These are phyloP conservation scores for Cladobotryum protrusum DNA, from an alignment of 2,329 filamentous ascomycete genomes.

Conservation along the genomic window DNA sequence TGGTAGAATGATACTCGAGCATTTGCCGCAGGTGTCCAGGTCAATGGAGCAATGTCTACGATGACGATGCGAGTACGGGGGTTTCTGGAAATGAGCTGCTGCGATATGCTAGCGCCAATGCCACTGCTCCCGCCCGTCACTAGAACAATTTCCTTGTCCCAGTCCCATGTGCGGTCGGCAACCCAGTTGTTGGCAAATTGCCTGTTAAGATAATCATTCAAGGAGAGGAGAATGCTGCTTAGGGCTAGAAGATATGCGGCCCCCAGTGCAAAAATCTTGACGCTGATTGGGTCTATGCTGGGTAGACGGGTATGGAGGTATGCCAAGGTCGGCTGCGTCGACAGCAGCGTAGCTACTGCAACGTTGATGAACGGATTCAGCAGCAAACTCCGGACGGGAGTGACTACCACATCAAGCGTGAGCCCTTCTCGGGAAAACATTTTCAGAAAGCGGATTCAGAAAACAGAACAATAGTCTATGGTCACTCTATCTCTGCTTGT, in stretches of 20 bases:
- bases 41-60: conserved; percentile 27
- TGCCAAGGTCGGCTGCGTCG: conserved; percentile 9
- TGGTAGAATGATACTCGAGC: conserved; percentile 24
- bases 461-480: neutral
- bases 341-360: conserved; percentile 13
- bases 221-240: conserved; percentile 13
- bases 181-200: conserved; percentile 22
- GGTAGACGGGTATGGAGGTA: conserved; percentile 4
- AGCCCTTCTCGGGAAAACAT: conserved; percentile 22
- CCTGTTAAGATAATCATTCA: conserved; percentile 19
- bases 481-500: too few relatives aligned
- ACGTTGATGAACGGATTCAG: conserved; percentile 17
- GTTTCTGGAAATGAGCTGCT: conserved; percentile 21
- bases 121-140: conserved; percentile 36
- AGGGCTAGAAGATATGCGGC: conserved; percentile 10
- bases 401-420: conserved; percentile 18
- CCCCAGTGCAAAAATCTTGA: neutral
- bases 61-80: conserved; percentile 25
- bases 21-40: conserved; percentile 19
- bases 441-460: neutral
- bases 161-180: conserved; percentile 21
- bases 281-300: neutral
- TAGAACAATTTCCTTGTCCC: conserved; percentile 32
- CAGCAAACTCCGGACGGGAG: conserved; percentile 14
- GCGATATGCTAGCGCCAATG: conserved; percentile 30